Evolutionary conservation across 1,139 yeast species (phyloP), one percentile per base, ranked within the genome.

Genomic region (Suhomyces ambrosiae): DNA sequence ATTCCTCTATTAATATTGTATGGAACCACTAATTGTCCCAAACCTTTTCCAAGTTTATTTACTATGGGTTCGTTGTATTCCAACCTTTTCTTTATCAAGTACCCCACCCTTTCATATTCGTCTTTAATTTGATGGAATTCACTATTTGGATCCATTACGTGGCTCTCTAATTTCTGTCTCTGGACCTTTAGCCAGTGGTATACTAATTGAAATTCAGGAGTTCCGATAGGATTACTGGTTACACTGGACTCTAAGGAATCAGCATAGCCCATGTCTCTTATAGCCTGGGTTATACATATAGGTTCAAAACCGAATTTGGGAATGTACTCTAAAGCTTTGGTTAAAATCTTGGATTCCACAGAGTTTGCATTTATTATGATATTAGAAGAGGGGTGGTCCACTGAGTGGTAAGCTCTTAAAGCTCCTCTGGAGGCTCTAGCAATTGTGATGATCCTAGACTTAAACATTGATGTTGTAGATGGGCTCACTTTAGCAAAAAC

Each of bases 261-360:
- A 5, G 82, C 73, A 50, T 81, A 76, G 2, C 81, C 79, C 49
- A 80, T 61, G 6, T 79, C 82, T 25, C 80, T 70, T 6, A 84
- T 69, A 4, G 94, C 86, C 28, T 71, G 62, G 1, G 76, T 66
- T 6, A 92, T 66, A 9, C 95, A 80, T 27, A 63, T 59, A 30
- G 75, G 74, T 40, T 74, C 65, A 58, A 92, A 88, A 2, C 97
- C 97, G 40, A 62, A 68, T 35, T 61, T 51, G 1, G 96, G 95
- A 18, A 90, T 86, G 45, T 68, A 68, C 23, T 60, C 63, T n/a
- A 70, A 42, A 0, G 77, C 63, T 42, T 61, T 61, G 30, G 58
- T 47, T 34, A 71, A 55, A 16, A 71, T 58, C 29, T 56, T 53
- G 13, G 68, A 54, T 40, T 69, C 75, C 10, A 68, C 54, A 10